Percentiles rank a stretch among this genome's conserved stretches.
These are phyloP conservation scores for Amanita pallidorosea DNA, from an alignment of 768 basidiomycete species.

Conservation along the genomic window DNA sequence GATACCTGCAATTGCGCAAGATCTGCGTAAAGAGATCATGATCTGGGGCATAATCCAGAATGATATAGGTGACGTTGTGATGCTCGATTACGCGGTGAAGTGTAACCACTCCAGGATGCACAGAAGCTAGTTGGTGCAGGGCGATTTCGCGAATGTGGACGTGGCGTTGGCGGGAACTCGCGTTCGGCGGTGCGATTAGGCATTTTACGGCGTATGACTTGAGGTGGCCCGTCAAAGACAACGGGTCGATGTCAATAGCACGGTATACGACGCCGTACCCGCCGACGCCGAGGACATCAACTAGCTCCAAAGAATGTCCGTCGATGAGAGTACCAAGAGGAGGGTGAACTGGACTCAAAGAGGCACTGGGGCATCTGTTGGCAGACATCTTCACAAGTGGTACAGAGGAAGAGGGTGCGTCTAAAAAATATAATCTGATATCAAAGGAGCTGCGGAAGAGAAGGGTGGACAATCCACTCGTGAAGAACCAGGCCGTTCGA, in stretches of 20 bases:
- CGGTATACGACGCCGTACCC: constrained; percentile 97
- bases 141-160: constrained; percentile 89
- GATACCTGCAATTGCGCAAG: constrained; percentile 68
- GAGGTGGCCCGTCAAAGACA: constrained; percentile 21
- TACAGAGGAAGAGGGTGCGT: constrained; percentile 12
- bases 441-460: constrained; percentile 32
- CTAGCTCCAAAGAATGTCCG: constrained; percentile 76
- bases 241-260: constrained; percentile 56
- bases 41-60: constrained; percentile 91
- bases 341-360: constrained; percentile 37
- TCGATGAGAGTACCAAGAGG: constrained; percentile 81
- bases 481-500: constrained; percentile 6
- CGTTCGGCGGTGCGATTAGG: constrained; percentile 47
- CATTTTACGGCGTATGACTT: constrained; percentile 91
- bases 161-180: constrained; percentile 54
- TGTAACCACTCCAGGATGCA: constrained; percentile 80
- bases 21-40: constrained; percentile 98
- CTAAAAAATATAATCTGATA: constrained; percentile 31
- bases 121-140: constrained; percentile 72
- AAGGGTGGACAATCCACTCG: constrained; percentile 13
- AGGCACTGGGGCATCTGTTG: constrained; percentile 21
- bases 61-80: constrained; percentile 74
- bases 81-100: constrained; percentile 89
- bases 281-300: constrained; percentile 85
- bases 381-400: constrained; percentile 21